Evolutionary conservation across 768 basidiomycete species (phyloP), one percentile per base, ranked within the genome.

Genomic region (Podaxis sp.): DNA sequence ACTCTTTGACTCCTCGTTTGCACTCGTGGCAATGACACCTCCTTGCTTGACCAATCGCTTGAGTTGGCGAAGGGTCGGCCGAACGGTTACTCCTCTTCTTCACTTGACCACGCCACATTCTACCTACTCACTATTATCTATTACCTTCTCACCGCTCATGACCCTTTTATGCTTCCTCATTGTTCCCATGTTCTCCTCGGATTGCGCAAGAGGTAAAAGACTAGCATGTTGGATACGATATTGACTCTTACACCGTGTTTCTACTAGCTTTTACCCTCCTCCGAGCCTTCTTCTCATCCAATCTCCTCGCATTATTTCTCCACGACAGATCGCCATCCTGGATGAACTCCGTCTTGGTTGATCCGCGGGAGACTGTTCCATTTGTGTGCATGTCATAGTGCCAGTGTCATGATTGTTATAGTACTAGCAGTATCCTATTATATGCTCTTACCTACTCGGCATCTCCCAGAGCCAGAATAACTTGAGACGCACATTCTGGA

Each of bases 381-480:
- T 57, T 47, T 50, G 9, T 50, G 9, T 58, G 57, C 47, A 33
- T 49, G 57, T 50, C 33, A 49, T 47, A 25, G 57, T 57, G 57
- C 57, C 36, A 38, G 17, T 55, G 27, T 57, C 29, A 29, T 57
- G 57, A 47, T 36, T 47, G 43, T 50, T 49, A 58, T 37, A 22
- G 57, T 58, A 58, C 57, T 37, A 58, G 57, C 57, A 58, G 33
- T 58, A 58, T 50, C 50, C 57, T 57, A 47, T 47, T 57, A 47
- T 57, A 29, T 46, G 43, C 57, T 5, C 25, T 36, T 22, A 9
- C n/a, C 33, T 57, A 29, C 56, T 43, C 27, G n/a, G 17, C n/a
- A 8, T 46, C 43, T 22, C n/a, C 13, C 15, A 46, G 17, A 15
- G 19, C 17, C 43, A 46, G 15, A 46, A 46, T 19, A 22, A 46